These are phyloP conservation scores for Hirsutella thompsonii DNA, from an alignment of 2,329 filamentous ascomycete genomes.

Conservation along the genomic window DNA sequence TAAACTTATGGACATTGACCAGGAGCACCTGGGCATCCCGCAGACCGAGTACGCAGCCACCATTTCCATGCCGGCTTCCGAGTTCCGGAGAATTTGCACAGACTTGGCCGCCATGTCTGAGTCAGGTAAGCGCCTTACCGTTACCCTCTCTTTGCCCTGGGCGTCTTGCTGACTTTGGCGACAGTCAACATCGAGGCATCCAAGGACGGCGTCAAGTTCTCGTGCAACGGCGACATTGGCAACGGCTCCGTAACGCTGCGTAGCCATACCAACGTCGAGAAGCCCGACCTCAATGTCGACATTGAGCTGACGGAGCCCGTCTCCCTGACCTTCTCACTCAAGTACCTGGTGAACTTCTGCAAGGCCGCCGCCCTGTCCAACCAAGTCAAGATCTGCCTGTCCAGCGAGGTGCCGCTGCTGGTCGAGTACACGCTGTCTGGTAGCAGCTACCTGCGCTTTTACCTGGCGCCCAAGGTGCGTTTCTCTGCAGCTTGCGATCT, in stretches of 20 bases:
- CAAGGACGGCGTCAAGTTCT: constrained; percentile 96
- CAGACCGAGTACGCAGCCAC: constrained; percentile 97
- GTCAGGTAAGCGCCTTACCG: constrained; percentile 53
- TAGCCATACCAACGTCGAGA: constrained; percentile 78
- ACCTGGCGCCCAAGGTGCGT: constrained; percentile 90
- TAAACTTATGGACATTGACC: constrained; percentile 99
- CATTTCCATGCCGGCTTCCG: constrained; percentile 72
- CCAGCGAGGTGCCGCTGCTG: constrained; percentile 87
- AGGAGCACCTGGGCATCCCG: constrained; percentile 96
- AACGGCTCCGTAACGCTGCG: constrained; percentile 88
- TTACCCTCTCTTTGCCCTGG: too few relatives aligned
- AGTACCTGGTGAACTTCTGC: constrained; percentile 99
- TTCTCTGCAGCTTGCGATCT: constrained; percentile 14
- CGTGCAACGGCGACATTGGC: constrained; percentile 87
- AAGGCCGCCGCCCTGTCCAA: constrained; percentile 79
- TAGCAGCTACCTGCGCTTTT: constrained; percentile 89
- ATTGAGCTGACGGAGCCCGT: constrained; percentile 91
- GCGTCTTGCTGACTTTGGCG: neutral
- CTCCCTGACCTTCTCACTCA: constrained; percentile 90
- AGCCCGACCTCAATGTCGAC: constrained; percentile 72
- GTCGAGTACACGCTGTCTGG: constrained; percentile 80
- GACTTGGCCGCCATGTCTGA: constrained; percentile 89
- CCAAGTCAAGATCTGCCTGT: constrained; percentile 83
- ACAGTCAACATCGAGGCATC: constrained; percentile 86
- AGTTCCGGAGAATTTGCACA: constrained; percentile 91